These are phyloP conservation scores for Helotiales sp. DNA, from an alignment of 2,329 filamentous ascomycete genomes.

Conservation along the genomic window DNA sequence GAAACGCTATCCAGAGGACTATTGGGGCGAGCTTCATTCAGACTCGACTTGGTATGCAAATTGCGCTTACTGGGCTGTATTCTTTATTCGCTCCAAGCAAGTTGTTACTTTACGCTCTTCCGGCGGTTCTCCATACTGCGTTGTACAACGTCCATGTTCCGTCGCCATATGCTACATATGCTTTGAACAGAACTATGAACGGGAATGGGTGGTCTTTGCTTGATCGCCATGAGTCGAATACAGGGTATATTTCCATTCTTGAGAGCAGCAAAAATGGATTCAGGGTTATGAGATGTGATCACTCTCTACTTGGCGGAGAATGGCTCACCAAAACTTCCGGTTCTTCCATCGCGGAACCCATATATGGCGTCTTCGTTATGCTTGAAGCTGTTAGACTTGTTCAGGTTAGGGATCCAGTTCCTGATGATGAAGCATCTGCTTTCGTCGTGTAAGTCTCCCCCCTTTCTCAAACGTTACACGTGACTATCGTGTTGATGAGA, in stretches of 20 bases:
- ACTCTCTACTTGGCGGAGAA: conserved; percentile 89
- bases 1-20: conserved; percentile 44
- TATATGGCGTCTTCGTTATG: conserved; percentile 96
- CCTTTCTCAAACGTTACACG: background rate
- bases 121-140: conserved; percentile 70
- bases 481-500: conserved; percentile 26
- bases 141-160: conserved; percentile 74
- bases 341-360: conserved; percentile 81
- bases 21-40: conserved; percentile 64
- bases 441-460: conserved; percentile 71
- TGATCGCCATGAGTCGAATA: conserved; percentile 81
- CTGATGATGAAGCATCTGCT: conserved; percentile 71
- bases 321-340: conserved; percentile 66
- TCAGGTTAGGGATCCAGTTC: conserved; percentile 52
- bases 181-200: conserved; percentile 66
- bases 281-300: conserved; percentile 86
- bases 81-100: conserved; percentile 68
- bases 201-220: conserved; percentile 71
- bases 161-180: conserved; percentile 56
- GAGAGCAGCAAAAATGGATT: conserved; percentile 72
- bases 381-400: conserved; percentile 88
- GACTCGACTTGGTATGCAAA: conserved; percentile 71
- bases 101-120: conserved; percentile 64
- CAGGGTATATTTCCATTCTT: conserved; percentile 89
- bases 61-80: conserved; percentile 65